Percentiles rank a stretch among this genome's conserved stretches.
phyloP scores from a whole-genome alignment of 2,329 filamentous ascomycete genomes.

The Eutypella sp. region DNA sequence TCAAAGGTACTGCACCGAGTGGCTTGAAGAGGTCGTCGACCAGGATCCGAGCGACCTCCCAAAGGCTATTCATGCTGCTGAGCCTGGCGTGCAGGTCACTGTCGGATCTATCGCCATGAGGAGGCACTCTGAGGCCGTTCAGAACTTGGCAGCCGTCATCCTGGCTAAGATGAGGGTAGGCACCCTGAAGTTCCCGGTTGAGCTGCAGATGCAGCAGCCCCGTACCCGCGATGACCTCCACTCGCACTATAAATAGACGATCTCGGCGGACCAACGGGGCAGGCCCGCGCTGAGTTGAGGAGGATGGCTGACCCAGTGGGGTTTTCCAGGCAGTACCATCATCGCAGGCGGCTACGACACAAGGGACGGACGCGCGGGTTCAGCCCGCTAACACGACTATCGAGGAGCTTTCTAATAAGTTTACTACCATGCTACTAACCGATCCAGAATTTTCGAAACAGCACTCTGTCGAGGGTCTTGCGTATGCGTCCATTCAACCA shows the following conservation, averaged over 20 bases:
- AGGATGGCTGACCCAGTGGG: conserved; percentile 40
- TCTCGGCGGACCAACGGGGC: conserved; percentile 6
- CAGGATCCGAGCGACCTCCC: conserved; percentile 58
- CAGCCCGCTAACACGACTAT: conserved; percentile 55
- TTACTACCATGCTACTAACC: conserved; percentile 61
- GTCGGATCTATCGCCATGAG: conserved; percentile 56
- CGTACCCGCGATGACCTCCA: conserved; percentile 20
- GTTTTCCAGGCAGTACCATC: conserved; percentile 49
- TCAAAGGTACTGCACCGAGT: conserved; percentile 76
- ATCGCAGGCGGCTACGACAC: conserved; percentile 31
- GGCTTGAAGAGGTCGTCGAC: conserved; percentile 79
- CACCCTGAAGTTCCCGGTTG: conserved; percentile 31
- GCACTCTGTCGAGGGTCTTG: conserved; percentile 82
- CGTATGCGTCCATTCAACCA: conserved; percentile 83
- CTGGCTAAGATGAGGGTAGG: conserved; percentile 65
- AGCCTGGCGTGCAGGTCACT: conserved; percentile 53
- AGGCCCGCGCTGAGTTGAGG: conserved; percentile 21
- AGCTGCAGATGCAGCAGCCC: too few species aligned
- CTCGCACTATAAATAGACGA: too few species aligned
- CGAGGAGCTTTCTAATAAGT: conserved; percentile 60
- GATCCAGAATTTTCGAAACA: conserved; percentile 55
- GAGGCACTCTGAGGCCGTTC: conserved; percentile 56
- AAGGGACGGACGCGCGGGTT: conserved; percentile 37
- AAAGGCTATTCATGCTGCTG: conserved; percentile 42
- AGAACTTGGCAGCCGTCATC: conserved; percentile 67